Evolutionary conservation across 2,329 filamentous ascomycete species (phyloP).

Genomic region (Arachnopeziza araneosa): DNA sequence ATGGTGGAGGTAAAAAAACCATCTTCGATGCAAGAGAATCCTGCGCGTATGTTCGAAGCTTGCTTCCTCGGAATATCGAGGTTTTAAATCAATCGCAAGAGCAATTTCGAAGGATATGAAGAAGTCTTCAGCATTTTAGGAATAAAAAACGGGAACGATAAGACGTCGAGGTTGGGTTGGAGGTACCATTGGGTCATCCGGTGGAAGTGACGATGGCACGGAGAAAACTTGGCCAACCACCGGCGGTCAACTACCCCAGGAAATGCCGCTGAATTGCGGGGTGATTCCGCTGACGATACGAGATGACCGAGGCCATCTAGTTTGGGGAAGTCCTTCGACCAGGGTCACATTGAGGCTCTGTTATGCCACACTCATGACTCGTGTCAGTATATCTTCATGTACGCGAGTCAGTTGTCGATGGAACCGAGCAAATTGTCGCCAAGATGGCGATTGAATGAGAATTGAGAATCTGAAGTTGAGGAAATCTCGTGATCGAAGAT

Average conservation of each 20-base stretch:
- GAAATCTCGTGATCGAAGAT: neutral
- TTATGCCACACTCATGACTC: neutral
- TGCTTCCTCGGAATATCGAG: neutral
- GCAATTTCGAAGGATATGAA: neutral
- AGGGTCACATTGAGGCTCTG: neutral
- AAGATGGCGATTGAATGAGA: neutral
- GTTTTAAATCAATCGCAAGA: neutral
- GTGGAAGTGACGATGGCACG: neutral
- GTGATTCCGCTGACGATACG: neutral
- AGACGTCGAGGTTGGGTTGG: neutral
- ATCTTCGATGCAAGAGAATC: constrained; percentile 8
- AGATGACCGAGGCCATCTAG: neutral
- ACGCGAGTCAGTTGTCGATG: neutral
- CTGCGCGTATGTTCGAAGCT: neutral
- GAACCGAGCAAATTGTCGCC: neutral
- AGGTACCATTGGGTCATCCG: neutral
- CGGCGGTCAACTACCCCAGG: neutral
- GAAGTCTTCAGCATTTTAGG: neutral
- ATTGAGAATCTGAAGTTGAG: neutral
- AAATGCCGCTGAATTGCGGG: neutral
- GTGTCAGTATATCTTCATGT: neutral
- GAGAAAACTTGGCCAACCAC: neutral
- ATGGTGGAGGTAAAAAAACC: constrained; percentile 54
- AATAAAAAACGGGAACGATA: neutral
- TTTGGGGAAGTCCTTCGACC: neutral